Evolutionary conservation across 2,329 filamentous ascomycete genomes (phyloP), one percentile per base, ranked within the genome.

Genomic region (Cladorrhinum sp.): DNA sequence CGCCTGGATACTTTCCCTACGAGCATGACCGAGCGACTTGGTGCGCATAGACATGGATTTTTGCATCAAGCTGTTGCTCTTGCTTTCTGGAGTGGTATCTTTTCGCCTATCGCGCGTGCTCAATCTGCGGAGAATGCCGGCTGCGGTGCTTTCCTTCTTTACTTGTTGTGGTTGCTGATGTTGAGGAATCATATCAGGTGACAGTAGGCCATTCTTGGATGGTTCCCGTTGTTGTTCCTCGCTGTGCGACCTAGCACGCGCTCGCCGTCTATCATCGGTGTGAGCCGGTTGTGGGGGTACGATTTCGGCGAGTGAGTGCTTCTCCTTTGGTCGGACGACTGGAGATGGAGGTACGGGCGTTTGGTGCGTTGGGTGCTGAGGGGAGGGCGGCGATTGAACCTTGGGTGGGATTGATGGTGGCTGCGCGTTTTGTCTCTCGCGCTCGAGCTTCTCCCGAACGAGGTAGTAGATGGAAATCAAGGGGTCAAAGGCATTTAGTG

Each of bases 401-500:
- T 63, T 67, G 56, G 63, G 61, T 24, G 65, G 66, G 23, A 60
- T 46, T 23, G 65, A 58, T 64, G 50, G 71, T 62, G 67, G 61
- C 33, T 62, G 79, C 77, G 49, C 79, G 23, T 77, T 62, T 36
- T 80, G 75, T 57, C 78, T 78, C 69, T 98, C 93, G 36, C 91
- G 86, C 55, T 96, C 91, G 65, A 92, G 86, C 77, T 98, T 98
- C 78, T 99, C 95, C 67, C 86, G 88, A n/a, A 96, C 95, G 2
- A 99, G 83, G 70, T 96, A 96, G 75, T 99, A 99, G 14, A 99
- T 88, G 1, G 95, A 98, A 7, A 98, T 81, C 14, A 98, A 80
- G 7, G 95, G 95, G 69, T 90, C 94, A 73, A 91, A 99, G 3
- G 95, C 95, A 73, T 98, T 98, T 61, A 96, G 78, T 0, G 95